Evolutionary conservation across 768 basidiomycete species (phyloP).

Genomic region (Tremella fuciformis): DNA sequence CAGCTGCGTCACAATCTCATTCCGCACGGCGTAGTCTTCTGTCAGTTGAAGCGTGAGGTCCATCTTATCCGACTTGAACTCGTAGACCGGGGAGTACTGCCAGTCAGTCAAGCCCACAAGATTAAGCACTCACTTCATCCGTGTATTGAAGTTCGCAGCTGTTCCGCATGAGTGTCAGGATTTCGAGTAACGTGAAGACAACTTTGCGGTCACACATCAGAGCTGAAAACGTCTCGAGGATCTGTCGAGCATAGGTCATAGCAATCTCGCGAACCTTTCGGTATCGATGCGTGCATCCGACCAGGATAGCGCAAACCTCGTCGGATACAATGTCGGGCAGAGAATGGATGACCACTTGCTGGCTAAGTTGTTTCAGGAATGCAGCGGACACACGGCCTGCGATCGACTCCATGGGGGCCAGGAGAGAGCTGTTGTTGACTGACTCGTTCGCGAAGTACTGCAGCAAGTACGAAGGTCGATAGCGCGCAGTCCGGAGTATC

Average conservation of each 20-base stretch:
- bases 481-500: slow-evolving; percentile 73
- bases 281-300: slow-evolving; percentile 77
- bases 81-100: slow-evolving; percentile 83
- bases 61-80: slow-evolving; percentile 74
- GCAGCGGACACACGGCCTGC: slow-evolving; percentile 83
- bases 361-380: slow-evolving; percentile 68
- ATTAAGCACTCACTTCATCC: slow-evolving; percentile 67
- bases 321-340: slow-evolving; percentile 65
- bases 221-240: slow-evolving; percentile 89
- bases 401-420: slow-evolving; percentile 76
- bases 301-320: slow-evolving; percentile 72
- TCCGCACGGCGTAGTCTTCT: slow-evolving; percentile 79
- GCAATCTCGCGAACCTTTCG: slow-evolving; percentile 78
- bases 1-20: slow-evolving; percentile 74
- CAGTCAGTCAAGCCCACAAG: slow-evolving; percentile 38
- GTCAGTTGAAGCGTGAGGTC: slow-evolving; percentile 73
- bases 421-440: slow-evolving; percentile 70
- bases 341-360: slow-evolving; percentile 73
- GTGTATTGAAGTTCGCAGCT: slow-evolving; percentile 86
- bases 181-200: slow-evolving; percentile 84
- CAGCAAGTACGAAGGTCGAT: slow-evolving; percentile 74
- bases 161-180: slow-evolving; percentile 79
- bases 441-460: slow-evolving; percentile 84
- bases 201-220: slow-evolving; percentile 86
- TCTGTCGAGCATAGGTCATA: slow-evolving; percentile 72